Evolutionary conservation across 2,329 filamentous ascomycete genomes (phyloP).

Genomic region (Fusarium sacchari): DNA sequence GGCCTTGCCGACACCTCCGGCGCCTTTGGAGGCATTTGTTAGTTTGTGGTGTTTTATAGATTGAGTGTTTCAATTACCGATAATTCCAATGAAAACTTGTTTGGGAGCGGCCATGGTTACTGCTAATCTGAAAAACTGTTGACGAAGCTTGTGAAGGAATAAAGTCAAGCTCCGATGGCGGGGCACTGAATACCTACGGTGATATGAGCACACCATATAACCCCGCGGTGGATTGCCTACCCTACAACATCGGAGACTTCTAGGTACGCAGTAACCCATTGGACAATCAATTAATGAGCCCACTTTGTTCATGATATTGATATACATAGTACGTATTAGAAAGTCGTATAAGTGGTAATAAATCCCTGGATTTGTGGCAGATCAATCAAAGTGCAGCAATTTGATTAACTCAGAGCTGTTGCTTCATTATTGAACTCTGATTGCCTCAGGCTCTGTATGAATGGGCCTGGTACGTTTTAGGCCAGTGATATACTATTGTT

Average conservation of each 20-base stretch:
- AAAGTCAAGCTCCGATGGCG: slow-evolving; percentile 50
- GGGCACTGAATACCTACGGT: slow-evolving; percentile 42
- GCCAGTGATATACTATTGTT: not conserved
- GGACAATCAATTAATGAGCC: slow-evolving; percentile 13
- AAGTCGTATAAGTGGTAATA: not conserved
- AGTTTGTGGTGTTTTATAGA: not conserved
- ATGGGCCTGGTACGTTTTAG: not conserved
- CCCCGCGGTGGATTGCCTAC: slow-evolving; percentile 45
- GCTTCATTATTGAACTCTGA: slow-evolving; percentile 5
- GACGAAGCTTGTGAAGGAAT: slow-evolving; percentile 39
- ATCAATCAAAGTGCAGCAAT: not conserved
- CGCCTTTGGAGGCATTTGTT: slow-evolving; percentile 64
- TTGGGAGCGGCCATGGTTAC: slow-evolving; percentile 56
- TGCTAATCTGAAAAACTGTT: slow-evolving; percentile 19
- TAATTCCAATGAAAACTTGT: slow-evolving; percentile 64
- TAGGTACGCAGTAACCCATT: slow-evolving; percentile 28
- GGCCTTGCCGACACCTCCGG: slow-evolving; percentile 90
- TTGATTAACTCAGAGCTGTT: not conserved
- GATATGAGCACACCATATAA: slow-evolving; percentile 36
- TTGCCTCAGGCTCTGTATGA: slow-evolving; percentile 40
- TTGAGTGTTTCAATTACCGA: slow-evolving; percentile 51
- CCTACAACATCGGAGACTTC: slow-evolving; percentile 31
- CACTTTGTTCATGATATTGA: slow-evolving; percentile 1
- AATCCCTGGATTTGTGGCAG: not conserved
- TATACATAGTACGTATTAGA: not conserved